These are phyloP conservation scores for Cochlearia excelsa DNA, from an alignment of 345 rosid genomes.

Conservation along the genomic window DNA sequence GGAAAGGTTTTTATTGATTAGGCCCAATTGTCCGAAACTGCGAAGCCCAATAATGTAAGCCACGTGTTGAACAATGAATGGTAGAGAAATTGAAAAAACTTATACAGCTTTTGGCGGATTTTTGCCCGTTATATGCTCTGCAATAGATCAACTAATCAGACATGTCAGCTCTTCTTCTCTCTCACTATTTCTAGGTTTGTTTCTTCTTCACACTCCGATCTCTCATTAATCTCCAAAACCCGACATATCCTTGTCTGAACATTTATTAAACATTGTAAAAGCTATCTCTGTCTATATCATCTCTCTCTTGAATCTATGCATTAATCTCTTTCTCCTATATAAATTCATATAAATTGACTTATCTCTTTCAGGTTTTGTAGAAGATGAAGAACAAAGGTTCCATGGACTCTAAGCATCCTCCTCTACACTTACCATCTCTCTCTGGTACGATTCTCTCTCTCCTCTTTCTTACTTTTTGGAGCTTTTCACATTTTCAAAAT, in stretches of 20 bases:
- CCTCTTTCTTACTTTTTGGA: constrained; percentile 29
- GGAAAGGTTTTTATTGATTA: neutral
- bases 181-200: constrained; percentile 34
- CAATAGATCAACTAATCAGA: constrained; percentile 25
- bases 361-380: constrained; percentile 27
- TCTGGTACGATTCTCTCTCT: constrained; percentile 23
- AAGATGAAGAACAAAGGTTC: constrained; percentile 24
- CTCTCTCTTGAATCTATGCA: constrained; percentile 23
- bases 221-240: constrained; percentile 11
- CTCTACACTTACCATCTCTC: constrained; percentile 34
- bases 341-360: constrained; percentile 1
- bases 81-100: constrained; percentile 16
- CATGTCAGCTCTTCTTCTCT: constrained; percentile 32
- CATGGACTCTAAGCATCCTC: constrained; percentile 24
- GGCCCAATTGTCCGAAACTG: constrained; percentile 26
- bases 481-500: constrained; percentile 31
- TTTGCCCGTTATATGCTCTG: constrained; percentile 36
- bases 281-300: constrained; percentile 19
- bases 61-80: constrained; percentile 16
- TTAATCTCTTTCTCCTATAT: neutral
- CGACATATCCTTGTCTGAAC: constrained; percentile 14
- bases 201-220: constrained; percentile 16
- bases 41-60: neutral
- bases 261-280: constrained; percentile 27
- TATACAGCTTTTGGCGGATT: constrained; percentile 23